phyloP scores from a whole-genome alignment of 768 basidiomycete species.

The Termitomyces eurrhizus region DNA sequence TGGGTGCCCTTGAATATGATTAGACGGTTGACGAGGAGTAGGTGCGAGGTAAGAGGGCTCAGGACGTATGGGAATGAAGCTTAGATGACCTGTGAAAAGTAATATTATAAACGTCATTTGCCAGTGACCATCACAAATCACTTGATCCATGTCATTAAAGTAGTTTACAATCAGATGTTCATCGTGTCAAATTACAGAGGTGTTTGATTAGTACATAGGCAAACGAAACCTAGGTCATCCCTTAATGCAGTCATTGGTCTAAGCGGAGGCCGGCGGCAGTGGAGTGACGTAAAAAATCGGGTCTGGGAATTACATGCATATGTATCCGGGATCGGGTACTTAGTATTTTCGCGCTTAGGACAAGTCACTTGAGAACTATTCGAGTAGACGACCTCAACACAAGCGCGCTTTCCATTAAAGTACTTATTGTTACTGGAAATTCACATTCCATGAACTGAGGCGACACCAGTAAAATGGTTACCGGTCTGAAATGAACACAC shows the following conservation, averaged over 20 bases:
- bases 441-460: not conserved
- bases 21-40: not conserved
- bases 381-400: not conserved
- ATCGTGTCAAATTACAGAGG: not conserved
- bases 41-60: not conserved
- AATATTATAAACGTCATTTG: not conserved
- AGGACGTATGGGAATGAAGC: not conserved
- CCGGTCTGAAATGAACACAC: not conserved
- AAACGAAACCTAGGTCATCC: not conserved
- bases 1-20: conserved; percentile 4
- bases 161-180: too few species aligned
- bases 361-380: not conserved
- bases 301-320: not conserved
- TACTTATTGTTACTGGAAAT: not conserved
- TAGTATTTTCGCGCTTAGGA: not conserved
- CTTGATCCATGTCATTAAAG: not conserved
- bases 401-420: not conserved
- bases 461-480: not conserved
- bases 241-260: not conserved
- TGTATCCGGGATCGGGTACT: not conserved
- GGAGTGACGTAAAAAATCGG: not conserved
- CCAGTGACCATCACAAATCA: not conserved
- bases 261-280: not conserved
- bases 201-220: not conserved
- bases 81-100: not conserved